Evolutionary conservation across 192 early-diverging fungal genomes (phyloP), one percentile per base, ranked within the genome.

Genomic region (Coemansia sp.): DNA sequence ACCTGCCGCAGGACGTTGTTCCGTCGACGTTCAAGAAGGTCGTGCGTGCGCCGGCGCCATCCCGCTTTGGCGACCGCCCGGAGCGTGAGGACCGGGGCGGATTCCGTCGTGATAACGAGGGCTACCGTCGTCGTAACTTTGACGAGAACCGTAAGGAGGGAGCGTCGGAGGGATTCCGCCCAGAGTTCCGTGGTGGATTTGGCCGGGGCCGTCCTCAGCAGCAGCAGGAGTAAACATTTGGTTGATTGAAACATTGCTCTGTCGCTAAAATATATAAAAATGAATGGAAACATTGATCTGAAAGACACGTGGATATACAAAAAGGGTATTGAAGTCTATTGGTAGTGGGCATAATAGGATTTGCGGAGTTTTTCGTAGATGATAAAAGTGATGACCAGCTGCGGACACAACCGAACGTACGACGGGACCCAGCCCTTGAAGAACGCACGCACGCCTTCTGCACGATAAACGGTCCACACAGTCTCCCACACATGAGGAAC

Each of bases 1-100:
- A 97, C 91, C 86, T 99, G 65, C 97, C 97, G 70, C 84, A 87
- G 68, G 97, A 97, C 82, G 94, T 99, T 73, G 91, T 98, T 68
- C 97, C 97, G 70, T 86, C 92, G 73, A 96, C 97, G 73, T 88
- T 92, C 91, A 96, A 96, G 89, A 96, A 95, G 90, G 88, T 88
- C 66, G 88, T 87, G 72, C 93, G 95, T 72, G 79, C 88, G 35
- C 72, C 87, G 65, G 72, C 83, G 58, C 74, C 32, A 32, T 32
- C 83, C 59, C 73, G 78, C 51, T 77, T 80, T 29, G 80, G 84
- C 69, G 80, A 83, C 69, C 89, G 91, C 69, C 87, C 91, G 35
- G 91, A 90, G 76, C 83, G 86, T 61, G 91, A 49, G 47, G 41
- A 43, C 41, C 51, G 90, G 66, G 87, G 89, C 53, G 69, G 82